Evolutionary conservation across 2,329 filamentous ascomycete genomes (phyloP), one percentile per base, ranked within the genome.

Genomic region (Stagonosporopsis chrysanthemi): DNA sequence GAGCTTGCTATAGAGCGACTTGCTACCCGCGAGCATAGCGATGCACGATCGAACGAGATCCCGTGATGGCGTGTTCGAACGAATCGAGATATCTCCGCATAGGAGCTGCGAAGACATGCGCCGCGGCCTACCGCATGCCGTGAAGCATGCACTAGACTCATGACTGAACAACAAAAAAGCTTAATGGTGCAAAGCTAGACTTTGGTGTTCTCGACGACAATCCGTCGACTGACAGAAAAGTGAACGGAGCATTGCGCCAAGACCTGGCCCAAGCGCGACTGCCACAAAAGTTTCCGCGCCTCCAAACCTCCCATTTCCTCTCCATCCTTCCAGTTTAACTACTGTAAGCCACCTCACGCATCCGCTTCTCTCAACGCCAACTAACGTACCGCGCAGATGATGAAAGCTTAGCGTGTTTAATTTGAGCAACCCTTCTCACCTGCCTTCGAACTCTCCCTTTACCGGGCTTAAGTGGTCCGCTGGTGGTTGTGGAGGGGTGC

Each of bases 311-410:
- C 55, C 51, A 56, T 63, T 63, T 76, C 73, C 79, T 88, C 85
- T 89, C 88, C 85, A 94, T 92, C 93, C 92, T 96, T 97, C 93
- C 92, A 92, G 93, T 97, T 96, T 96, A 96, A 90, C 88, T 89
- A 86, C 91, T 83, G 93, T 97, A 84, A 86, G 92, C 87, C 15
- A 52, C 52, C 49, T 42, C 45, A 35, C 42, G 31, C 43, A 35
- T 29, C 35, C 28, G 19, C n/a, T 33, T 50, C 41, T 24, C 56
- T 41, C 40, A n/a, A 17, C 23, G 1, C 15, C 70, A 51, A 59
- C 63, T 75, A 62, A 75, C 67, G 65, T 9, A 6, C 14, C 46
- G 45, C 47, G 56, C 68, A 97, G 92, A 96, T 98, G 94, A 99
- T 98, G 95, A 99, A 96, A 97, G 91, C 91, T 87, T 88, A 89